Evolutionary conservation across 805 yeast species (phyloP).

Genomic region (Scheffersomyces spartinae): DNA sequence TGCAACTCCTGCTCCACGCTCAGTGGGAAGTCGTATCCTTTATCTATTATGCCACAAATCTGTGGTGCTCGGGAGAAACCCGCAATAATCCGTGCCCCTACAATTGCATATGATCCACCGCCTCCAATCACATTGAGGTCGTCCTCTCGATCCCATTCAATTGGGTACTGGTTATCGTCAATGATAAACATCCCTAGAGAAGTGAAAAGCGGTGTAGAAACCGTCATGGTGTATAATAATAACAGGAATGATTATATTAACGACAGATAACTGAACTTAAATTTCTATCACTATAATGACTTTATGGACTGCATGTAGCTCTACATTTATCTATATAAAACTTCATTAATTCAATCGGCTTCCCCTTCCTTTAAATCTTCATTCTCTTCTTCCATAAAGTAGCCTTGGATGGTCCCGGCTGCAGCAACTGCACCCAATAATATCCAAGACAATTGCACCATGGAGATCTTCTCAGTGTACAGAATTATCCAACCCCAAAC

Average conservation of each 20-base stretch:
- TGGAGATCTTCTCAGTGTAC: conserved; percentile 11
- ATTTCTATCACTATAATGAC: too few relatives aligned
- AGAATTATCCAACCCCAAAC: conserved; percentile 38
- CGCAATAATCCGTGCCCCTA: conserved; percentile 57
- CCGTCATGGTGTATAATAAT: too few relatives aligned
- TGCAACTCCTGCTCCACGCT: conserved; percentile 32
- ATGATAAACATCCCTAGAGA: conserved; percentile 85
- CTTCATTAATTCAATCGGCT: too few relatives aligned
- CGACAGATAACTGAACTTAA: too few relatives aligned
- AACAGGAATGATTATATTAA: too few relatives aligned
- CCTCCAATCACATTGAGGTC: conserved; percentile 67
- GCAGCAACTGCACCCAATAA: conserved; percentile 13
- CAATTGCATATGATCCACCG: conserved; percentile 72
- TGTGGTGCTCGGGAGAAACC: conserved; percentile 19
- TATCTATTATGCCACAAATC: conserved; percentile 66
- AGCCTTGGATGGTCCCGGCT: conserved; percentile 9
- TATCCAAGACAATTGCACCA: conserved; percentile 22
- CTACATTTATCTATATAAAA: too few relatives aligned
- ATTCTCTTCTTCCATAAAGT: conserved; percentile 13
- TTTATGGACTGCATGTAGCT: too few relatives aligned
- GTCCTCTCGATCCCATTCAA: conserved; percentile 16
- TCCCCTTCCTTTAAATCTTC: conserved; percentile 14
- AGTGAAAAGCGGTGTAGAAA: too few relatives aligned
- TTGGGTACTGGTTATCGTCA: conserved; percentile 65
- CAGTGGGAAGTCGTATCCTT: conserved; percentile 67